A percentile compares a stretch with the other conserved stretches of the same genome.
phyloP scores from a whole-genome alignment of 2,329 filamentous ascomycete genomes.

The Septoria linicola region DNA sequence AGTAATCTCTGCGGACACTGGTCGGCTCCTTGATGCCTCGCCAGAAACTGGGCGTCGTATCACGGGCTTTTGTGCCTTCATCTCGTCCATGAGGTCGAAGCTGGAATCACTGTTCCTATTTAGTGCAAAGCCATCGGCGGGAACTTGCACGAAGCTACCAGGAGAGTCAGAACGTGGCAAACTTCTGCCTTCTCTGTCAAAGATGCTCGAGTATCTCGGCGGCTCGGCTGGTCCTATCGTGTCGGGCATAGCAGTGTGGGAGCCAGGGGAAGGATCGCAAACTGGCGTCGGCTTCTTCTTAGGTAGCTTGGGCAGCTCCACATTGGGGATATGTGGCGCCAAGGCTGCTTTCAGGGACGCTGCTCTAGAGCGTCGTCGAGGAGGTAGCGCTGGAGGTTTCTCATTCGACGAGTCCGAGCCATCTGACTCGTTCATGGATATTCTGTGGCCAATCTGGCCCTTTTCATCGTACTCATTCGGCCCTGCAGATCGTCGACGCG shows the following conservation, averaged over 20 bases:
- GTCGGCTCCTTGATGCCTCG: background rate
- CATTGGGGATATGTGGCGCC: constrained; percentile 21
- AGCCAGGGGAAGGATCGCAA: constrained; percentile 32
- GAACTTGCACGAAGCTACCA: constrained; percentile 41
- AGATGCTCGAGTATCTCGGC: constrained; percentile 47
- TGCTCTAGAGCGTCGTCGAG: constrained; percentile 32
- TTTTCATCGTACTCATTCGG: constrained; percentile 27
- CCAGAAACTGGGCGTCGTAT: constrained; percentile 3
- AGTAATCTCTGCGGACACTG: constrained; percentile 4
- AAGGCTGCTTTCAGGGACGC: constrained; percentile 25
- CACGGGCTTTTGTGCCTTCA: constrained; percentile 4
- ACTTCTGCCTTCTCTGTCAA: constrained; percentile 39
- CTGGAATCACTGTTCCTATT: constrained; percentile 28
- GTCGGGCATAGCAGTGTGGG: constrained; percentile 8
- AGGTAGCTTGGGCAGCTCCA: constrained; percentile 22
- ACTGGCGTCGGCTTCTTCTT: constrained; percentile 46
- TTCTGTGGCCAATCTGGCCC: constrained; percentile 41
- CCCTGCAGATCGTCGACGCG: constrained; percentile 7
- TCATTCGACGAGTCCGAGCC: constrained; percentile 17
- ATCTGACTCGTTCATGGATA: constrained; percentile 47
- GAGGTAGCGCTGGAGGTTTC: constrained; percentile 41
- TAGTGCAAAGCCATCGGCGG: constrained; percentile 43
- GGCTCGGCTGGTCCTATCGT: constrained; percentile 42
- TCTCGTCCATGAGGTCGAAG: constrained; percentile 12
- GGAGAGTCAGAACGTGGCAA: constrained; percentile 41